Conservation (phyloP, 2,329 filamentous ascomycete species). For the Talaromyces rugulosus region DNA sequence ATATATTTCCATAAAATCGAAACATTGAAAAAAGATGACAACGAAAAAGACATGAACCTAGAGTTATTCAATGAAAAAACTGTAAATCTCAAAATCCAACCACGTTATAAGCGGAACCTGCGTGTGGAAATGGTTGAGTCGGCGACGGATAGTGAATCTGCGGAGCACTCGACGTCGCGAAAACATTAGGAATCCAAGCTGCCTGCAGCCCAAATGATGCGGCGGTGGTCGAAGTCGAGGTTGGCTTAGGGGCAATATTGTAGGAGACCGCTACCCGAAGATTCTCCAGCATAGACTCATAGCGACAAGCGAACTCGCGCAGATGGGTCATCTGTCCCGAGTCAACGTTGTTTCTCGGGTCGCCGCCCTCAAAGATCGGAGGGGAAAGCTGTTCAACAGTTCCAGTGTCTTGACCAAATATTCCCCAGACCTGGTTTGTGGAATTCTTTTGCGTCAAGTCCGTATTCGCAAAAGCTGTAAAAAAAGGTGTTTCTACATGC, state of each 20-base stretch:
- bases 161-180: not conserved
- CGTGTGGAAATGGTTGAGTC: not conserved
- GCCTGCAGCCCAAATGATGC: not conserved
- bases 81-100: not conserved
- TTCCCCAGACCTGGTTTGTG: not conserved
- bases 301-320: not conserved
- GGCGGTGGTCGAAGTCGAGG: not conserved
- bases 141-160: not conserved
- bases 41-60: not conserved
- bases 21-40: not conserved
- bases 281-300: constrained; percentile 4
- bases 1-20: not conserved
- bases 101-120: not conserved
- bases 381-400: not conserved
- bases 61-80: not conserved
- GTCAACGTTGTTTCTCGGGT: not conserved
- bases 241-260: not conserved
- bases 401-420: not conserved
- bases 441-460: not conserved
- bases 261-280: not conserved
- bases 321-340: not conserved
- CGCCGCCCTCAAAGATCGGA: not conserved
- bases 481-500: not conserved
- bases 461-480: not conserved
- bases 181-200: constrained; percentile 4